Percentiles rank a stretch among this genome's conserved stretches.
Evolutionary conservation across 2,329 filamentous ascomycete species (phyloP).

Genomic region (Pseudopithomyces maydicus): DNA sequence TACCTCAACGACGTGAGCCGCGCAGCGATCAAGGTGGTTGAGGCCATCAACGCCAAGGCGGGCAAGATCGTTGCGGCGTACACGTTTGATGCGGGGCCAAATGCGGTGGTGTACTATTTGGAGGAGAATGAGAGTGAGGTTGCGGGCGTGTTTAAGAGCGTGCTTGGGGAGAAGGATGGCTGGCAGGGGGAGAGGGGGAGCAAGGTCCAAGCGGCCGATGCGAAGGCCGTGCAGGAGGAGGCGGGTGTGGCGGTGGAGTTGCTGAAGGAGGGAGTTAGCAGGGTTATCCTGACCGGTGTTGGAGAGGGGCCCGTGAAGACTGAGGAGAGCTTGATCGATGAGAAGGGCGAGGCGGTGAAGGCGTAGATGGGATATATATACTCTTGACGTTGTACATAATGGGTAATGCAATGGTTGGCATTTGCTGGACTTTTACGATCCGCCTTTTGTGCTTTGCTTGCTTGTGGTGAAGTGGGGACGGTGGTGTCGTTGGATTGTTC

Average conservation of each 20-base stretch:
- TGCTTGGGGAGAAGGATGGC: conserved; percentile 68
- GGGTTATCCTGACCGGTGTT: conserved; percentile 89
- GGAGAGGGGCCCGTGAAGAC: conserved; percentile 87
- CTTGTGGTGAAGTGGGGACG: too few relatives aligned
- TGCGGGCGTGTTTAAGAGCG: conserved; percentile 75
- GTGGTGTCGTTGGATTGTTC: too few relatives aligned
- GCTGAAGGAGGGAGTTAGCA: conserved; percentile 79
- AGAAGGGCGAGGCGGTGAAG: conserved; percentile 50
- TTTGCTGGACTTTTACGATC: too few relatives aligned
- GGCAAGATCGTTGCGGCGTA: conserved; percentile 87
- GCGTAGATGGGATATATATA: background rate
- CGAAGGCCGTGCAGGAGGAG: conserved; percentile 64
- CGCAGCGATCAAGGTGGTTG: conserved; percentile 85
- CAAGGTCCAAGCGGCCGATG: conserved; percentile 54
- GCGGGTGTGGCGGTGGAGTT: conserved; percentile 44
- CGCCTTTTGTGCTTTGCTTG: too few relatives aligned
- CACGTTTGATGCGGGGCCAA: conserved; percentile 96
- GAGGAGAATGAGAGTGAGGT: conserved; percentile 76
- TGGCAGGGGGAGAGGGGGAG: conserved; percentile 67
- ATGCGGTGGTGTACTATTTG: conserved; percentile 94
- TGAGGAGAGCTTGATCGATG: conserved; percentile 74
- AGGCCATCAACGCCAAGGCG: conserved; percentile 81
- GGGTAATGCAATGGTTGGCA: too few relatives aligned
- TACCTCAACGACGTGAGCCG: conserved; percentile 95
- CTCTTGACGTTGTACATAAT: too few relatives aligned